These are phyloP conservation scores for Trichophaea hybrida DNA, from an alignment of 2,329 filamentous ascomycete genomes.

Conservation along the genomic window DNA sequence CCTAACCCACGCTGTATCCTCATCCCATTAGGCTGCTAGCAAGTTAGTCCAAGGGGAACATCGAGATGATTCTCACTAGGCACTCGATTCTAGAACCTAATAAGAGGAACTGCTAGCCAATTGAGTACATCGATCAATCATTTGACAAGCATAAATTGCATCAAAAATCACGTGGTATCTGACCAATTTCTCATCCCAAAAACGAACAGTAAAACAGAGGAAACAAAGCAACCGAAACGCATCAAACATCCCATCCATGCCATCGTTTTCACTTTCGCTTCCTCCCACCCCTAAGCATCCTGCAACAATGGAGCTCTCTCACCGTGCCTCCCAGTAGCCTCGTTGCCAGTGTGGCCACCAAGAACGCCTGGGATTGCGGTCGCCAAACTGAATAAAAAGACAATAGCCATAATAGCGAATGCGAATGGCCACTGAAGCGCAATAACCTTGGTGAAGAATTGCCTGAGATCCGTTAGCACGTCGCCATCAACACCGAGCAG, in stretches of 20 bases:
- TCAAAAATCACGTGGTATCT: not conserved
- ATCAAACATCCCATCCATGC: not conserved
- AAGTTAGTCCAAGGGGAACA: not conserved
- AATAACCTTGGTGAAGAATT: constrained; percentile 57
- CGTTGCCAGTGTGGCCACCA: constrained; percentile 43
- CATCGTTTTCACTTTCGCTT: not conserved
- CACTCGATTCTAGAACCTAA: not conserved
- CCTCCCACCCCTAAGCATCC: constrained; percentile 5
- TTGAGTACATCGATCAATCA: not conserved
- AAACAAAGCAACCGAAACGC: not conserved
- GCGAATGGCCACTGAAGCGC: constrained; percentile 89
- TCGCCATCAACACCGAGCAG: constrained; percentile 40
- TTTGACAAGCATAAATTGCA: not conserved
- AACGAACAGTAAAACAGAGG: not conserved
- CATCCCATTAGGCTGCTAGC: not conserved
- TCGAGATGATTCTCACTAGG: not conserved
- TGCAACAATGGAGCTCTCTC: constrained; percentile 27
- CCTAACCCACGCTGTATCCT: no score
- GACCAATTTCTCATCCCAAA: no score
- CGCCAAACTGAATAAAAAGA: constrained; percentile 54
- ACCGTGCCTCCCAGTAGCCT: constrained; percentile 25
- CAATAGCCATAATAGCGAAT: constrained; percentile 62
- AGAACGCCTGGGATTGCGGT: constrained; percentile 51
- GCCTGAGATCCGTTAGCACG: constrained; percentile 55
- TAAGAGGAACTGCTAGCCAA: not conserved